Evolutionary conservation across 2,329 filamentous ascomycete species (phyloP), one percentile per base, ranked within the genome.

Genomic region (Aureobasidium musti): DNA sequence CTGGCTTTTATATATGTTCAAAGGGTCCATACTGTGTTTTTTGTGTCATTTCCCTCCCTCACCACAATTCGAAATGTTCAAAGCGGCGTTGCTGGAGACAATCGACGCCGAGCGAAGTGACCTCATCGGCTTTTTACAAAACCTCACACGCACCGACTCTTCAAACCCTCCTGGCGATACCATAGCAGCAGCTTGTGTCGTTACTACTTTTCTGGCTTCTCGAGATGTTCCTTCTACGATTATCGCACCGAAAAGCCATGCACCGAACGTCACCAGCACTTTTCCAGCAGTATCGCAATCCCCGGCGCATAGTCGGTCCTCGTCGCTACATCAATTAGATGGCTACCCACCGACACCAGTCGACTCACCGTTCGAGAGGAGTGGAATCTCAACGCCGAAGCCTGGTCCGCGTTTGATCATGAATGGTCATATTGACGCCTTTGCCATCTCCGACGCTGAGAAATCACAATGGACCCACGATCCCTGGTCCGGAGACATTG

Each of bases 351-450:
- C 59, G 5, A 66, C 45, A 13, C 41, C 23, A 19, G 8, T 33
- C 33, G 33, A 41, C 28, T 65, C 61, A 10, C 19, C 39, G 0
- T 47, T 56, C 19, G 21, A 28, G 5, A 41, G 33, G 19, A 65
- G 61, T 30, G 61, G 61, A 13, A 54, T 37, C 26, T 60, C 35
- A n/a, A 65, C 33, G 1, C 21, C n/a, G 11, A 66, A 68, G 6
- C 59, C 68, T 14, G 74, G 74, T 0, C 75, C 72, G 0, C 74
- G 76, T 5, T 70, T 81, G 14, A 72, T 79, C 2, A 69, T 81
- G 45, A 81, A 81, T 64, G 78, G 79, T 4, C 79, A 81, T 66
- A 78, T 81, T 14, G 79, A 81, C 57, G 75, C 77, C 3, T 80
- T 80, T 56, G 79, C 79, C 0, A 76, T 76, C 0, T 75, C 73